Conservation (phyloP, 805 yeast species). For the Hanseniaspora meyeri region DNA sequence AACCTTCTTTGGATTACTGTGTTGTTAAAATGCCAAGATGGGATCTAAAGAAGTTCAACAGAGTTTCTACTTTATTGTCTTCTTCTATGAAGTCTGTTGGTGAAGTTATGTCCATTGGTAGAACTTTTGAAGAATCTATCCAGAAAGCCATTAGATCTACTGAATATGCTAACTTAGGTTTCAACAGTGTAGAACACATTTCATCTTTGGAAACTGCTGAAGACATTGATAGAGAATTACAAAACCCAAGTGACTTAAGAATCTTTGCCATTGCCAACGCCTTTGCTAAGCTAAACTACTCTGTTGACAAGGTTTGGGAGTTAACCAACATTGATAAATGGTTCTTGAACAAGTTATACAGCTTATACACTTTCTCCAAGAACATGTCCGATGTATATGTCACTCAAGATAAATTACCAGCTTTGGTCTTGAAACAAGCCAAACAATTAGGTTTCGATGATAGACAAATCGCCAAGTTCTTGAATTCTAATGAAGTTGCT, state of each 20-base stretch:
- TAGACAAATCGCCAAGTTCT: constrained; percentile 74
- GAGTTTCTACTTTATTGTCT: constrained; percentile 85
- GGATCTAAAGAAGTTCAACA: constrained; percentile 93
- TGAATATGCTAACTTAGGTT: constrained; percentile 91
- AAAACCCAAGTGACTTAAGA: constrained; percentile 95
- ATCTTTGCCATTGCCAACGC: constrained; percentile 95
- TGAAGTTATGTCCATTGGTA: constrained; percentile 98
- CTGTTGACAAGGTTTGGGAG: constrained; percentile 84
- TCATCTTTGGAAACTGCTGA: constrained; percentile 35
- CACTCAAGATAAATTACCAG: constrained; percentile 44
- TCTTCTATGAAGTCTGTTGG: constrained; percentile 98
- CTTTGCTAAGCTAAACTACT: constrained; percentile 60
- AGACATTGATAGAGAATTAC: constrained; percentile 84
- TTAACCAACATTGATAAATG: constrained; percentile 88
- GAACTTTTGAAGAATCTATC: constrained; percentile 93
- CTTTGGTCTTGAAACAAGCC: constrained; percentile 56
- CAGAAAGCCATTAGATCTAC: constrained; percentile 95
- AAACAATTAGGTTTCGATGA: constrained; percentile 93
- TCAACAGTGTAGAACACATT: constrained; percentile 67
- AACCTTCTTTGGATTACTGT: constrained; percentile 91
- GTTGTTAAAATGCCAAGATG: constrained; percentile 97
- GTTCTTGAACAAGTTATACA: constrained; percentile 80
- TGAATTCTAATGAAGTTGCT: constrained; percentile 52
- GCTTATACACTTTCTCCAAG: constrained; percentile 60
- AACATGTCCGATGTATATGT: constrained; percentile 45